Conservation (phyloP, 169 alveolate genomes). For the Cystoisospora suis region DNA sequence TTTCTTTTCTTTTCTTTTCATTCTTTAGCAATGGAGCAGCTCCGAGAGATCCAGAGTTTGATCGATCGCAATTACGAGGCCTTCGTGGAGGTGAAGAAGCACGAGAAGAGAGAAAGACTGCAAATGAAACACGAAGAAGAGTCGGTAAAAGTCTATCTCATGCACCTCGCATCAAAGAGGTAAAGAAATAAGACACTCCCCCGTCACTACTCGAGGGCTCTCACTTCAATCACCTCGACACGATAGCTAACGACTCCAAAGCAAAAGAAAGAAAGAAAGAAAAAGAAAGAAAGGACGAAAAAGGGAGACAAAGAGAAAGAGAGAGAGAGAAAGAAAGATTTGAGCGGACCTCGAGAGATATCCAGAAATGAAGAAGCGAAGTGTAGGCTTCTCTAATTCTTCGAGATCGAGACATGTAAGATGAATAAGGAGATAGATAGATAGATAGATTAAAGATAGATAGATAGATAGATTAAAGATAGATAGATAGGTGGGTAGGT, state of each 20-base stretch:
- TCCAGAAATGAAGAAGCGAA: too few relatives aligned
- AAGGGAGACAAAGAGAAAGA: too few relatives aligned
- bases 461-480: too few relatives aligned
- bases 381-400: too few relatives aligned
- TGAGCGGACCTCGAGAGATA: too few relatives aligned
- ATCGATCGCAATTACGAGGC: neutral
- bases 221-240: neutral
- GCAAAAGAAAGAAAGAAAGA: too few relatives aligned
- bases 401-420: too few relatives aligned
- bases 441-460: too few relatives aligned
- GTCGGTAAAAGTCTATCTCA: neutral
- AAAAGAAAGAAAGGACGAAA: too few relatives aligned
- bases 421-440: too few relatives aligned
- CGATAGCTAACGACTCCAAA: neutral
- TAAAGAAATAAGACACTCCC: neutral
- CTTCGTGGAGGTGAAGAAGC: neutral
- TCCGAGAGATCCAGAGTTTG: neutral
- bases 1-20: neutral
- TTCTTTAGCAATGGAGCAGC: neutral
- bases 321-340: too few relatives aligned
- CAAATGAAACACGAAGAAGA: slow-evolving; percentile 25
- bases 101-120: neutral
- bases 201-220: neutral
- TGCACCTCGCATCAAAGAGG: slow-evolving; percentile 10
- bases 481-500: too few relatives aligned